Evolutionary conservation across 225 moss, liverwort and hornwort species (phyloP).

Genomic region (Bryum argenteum): DNA sequence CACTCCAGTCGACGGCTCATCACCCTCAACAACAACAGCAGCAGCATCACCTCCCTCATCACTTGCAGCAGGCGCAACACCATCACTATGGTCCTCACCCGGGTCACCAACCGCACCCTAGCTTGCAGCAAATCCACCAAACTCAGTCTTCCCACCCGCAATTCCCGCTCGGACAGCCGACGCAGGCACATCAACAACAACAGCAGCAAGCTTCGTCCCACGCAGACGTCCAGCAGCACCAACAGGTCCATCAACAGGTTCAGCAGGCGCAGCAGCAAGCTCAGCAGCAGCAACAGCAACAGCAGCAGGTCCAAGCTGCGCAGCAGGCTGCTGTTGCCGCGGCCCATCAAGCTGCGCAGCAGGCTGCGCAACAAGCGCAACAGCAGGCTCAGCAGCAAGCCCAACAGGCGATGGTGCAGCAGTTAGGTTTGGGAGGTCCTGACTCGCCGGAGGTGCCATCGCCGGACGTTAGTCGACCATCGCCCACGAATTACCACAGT

Average conservation of each 20-base stretch:
- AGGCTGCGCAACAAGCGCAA: constrained; percentile 48
- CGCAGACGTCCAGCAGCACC: constrained; percentile 33
- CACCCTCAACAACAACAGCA: constrained; percentile 53
- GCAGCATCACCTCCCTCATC: constrained; percentile 76
- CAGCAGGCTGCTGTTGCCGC: constrained; percentile 41
- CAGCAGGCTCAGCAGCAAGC: constrained; percentile 39
- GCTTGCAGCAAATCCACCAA: constrained; percentile 60
- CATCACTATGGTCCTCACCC: constrained; percentile 64
- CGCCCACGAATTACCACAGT: constrained; percentile 68
- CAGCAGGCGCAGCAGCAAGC: constrained; percentile 45
- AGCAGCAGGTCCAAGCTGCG: constrained; percentile 57
- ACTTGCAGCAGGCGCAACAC: constrained; percentile 62
- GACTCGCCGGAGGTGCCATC: constrained; percentile 96
- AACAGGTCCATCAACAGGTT: constrained; percentile 37
- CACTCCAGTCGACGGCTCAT: constrained; percentile 48
- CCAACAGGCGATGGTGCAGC: constrained; percentile 75
- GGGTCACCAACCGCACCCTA: constrained; percentile 62
- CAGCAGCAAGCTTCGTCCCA: constrained; percentile 34
- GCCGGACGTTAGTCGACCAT: constrained; percentile 81
- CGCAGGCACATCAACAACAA: constrained; percentile 49
- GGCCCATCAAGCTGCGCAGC: constrained; percentile 55
- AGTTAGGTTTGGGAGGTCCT: constrained; percentile 82
- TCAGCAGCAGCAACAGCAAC: constrained; percentile 54
- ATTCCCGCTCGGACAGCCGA: constrained; percentile 61
- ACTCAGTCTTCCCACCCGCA: constrained; percentile 50